Conservation (phyloP, 768 basidiomycete species). For the Leccinum uliginosum region DNA sequence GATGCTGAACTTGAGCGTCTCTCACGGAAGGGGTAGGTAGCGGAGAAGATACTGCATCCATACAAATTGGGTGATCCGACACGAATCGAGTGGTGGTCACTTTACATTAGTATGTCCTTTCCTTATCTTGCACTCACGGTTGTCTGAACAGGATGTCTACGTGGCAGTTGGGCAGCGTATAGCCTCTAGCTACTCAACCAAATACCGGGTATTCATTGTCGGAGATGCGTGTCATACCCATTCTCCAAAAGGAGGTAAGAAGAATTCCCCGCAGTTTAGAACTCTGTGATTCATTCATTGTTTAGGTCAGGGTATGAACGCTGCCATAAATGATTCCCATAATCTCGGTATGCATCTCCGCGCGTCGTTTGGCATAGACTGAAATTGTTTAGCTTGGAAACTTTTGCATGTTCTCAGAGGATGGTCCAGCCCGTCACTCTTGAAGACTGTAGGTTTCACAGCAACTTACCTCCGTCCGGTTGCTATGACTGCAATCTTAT, state of each 20-base stretch:
- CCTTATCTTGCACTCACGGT: not conserved
- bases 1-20: not conserved
- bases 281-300: not conserved
- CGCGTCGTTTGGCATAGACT: not conserved
- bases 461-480: not conserved
- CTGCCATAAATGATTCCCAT: not conserved
- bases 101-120: not conserved
- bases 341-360: not conserved
- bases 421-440: not conserved
- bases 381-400: not conserved
- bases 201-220: not conserved
- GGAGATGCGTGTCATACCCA: not conserved
- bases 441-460: not conserved
- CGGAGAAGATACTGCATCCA: not conserved
- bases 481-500: not conserved
- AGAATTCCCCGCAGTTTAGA: not conserved
- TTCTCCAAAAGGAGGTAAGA: not conserved
- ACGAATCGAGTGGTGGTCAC: not conserved
- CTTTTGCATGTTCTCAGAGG: not conserved
- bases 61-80: not conserved
- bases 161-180: not conserved
- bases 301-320: not conserved
- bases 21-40: not conserved
- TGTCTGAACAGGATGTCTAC: not conserved
- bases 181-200: not conserved